Evolutionary conservation across 2,329 filamentous ascomycete species (phyloP), one percentile per base, ranked within the genome.

Genomic region (Trematosphaeria pertusa): DNA sequence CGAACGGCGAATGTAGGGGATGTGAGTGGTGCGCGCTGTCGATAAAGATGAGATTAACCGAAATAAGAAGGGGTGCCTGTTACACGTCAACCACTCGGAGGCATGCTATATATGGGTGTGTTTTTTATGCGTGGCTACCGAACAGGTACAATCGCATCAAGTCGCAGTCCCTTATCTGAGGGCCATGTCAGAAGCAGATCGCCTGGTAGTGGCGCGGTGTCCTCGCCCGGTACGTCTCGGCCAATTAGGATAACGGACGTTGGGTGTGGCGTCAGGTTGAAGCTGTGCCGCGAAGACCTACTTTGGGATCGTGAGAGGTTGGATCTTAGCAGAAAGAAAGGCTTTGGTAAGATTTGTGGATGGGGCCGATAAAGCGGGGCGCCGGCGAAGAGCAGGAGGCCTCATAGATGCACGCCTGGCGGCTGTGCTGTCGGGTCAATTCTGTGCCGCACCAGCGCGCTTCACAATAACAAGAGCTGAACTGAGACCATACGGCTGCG

Each of bases 1-100:
- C 11, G 8, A 8, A 14, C 14, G 31, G 11, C 31, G n/a, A n/a
- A n/a, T n/a, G n/a, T 34, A 38, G 5, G 9, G 19, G 20, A 6
- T 4, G 9, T 4, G 17, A 4, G 22, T 6, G 5, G 37, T 28
- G 24, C 21, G 3, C 22, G 18, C 21, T 5, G n/a, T 21, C 18
- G 18, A n/a, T 32, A 28, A 28, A 32, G 12, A 17, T 31, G 18
- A 14, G 30, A 43, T 42, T 43, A 48, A 31, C 45, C 45, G 38
- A 48, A 28, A 48, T 48, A 38, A 37, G 38, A 30, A 26, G 45
- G 38, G 33, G n/a, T 8, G 31, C n/a, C 20, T 37, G 38, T 31
- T 15, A 41, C 44, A 47, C 37, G 37, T 41, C 37, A 41, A 42
- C n/a, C 18, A 12, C 18, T 34, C 24, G 31, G 36, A 39, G 12